A percentile compares a stretch with the other conserved stretches of the same genome.
phyloP scores from a whole-genome alignment of 2,329 filamentous ascomycete genomes.

The Rhexocercosporidium sp. region DNA sequence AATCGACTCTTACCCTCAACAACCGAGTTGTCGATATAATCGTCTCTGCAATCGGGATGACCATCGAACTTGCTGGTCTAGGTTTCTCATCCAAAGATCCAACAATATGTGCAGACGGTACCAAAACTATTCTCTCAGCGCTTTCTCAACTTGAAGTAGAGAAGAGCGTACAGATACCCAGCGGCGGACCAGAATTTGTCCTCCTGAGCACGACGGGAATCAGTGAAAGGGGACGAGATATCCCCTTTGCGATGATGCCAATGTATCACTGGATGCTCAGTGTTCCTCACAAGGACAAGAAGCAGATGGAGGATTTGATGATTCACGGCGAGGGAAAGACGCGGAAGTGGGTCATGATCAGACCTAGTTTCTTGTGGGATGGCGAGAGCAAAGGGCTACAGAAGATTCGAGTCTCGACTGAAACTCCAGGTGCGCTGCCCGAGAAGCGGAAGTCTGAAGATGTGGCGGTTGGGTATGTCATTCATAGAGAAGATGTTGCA shows the following conservation, averaged over 20 bases:
- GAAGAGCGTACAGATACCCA: constrained; percentile 12
- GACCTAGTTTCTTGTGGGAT: constrained; percentile 41
- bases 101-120: constrained; percentile 53
- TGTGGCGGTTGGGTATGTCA: constrained; percentile 44
- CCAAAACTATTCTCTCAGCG: constrained; percentile 49
- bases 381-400: constrained; percentile 34
- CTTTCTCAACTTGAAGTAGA: constrained; percentile 30
- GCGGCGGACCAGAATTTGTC: constrained; percentile 45
- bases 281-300: constrained; percentile 55
- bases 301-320: constrained; percentile 50
- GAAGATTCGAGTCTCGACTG: constrained; percentile 36
- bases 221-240: constrained; percentile 46
- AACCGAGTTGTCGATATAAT: constrained; percentile 51
- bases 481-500: constrained; percentile 44
- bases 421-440: constrained; percentile 22
- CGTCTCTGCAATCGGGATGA: constrained; percentile 53
- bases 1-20: constrained; percentile 44
- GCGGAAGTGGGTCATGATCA: constrained; percentile 30
- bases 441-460: constrained; percentile 22
- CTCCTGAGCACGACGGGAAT: constrained; percentile 52
- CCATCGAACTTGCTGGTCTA: constrained; percentile 35
- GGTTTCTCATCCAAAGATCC: constrained; percentile 50
- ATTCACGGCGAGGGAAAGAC: constrained; percentile 30
- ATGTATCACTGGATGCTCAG: constrained; percentile 50
- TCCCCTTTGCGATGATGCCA: constrained; percentile 50